Conservation (phyloP, 164 flowering plant genomes). For the Protea cynaroides region DNA sequence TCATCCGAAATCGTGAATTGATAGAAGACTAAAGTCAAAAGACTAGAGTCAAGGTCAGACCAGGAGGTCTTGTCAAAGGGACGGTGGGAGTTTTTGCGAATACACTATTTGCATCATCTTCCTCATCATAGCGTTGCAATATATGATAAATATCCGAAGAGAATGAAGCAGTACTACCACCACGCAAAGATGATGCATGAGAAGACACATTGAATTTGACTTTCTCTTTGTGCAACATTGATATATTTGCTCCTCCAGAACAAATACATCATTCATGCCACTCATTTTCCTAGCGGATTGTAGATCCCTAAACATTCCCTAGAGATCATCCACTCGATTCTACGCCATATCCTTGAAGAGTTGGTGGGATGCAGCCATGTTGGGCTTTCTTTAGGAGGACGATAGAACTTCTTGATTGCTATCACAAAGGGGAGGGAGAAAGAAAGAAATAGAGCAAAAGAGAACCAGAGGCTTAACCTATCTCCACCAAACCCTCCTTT, state of each 20-base stretch:
- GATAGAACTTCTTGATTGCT: too few relatives aligned
- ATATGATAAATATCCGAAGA: conserved; percentile 74
- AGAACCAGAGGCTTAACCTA: too few relatives aligned
- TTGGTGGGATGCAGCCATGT: conserved; percentile 77
- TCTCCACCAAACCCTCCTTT: too few relatives aligned
- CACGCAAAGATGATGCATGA: conserved; percentile 82
- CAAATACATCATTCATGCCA: conserved; percentile 50
- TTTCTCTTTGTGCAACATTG: conserved; percentile 97
- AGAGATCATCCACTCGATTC: conserved; percentile 90
- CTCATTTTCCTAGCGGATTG: conserved; percentile 93
- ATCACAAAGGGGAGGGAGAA: too few relatives aligned
- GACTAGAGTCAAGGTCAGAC: too few relatives aligned
- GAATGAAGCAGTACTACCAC: conserved; percentile 66
- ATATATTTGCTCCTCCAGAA: conserved; percentile 92
- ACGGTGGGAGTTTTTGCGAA: conserved; percentile 36
- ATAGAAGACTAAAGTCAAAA: too few relatives aligned
- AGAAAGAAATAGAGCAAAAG: too few relatives aligned
- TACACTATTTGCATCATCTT: conserved; percentile 62
- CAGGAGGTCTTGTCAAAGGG: too few relatives aligned
- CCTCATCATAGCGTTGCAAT: conserved; percentile 59
- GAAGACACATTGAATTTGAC: conserved; percentile 89
- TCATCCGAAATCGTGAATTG: too few relatives aligned
- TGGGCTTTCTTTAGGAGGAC: too few relatives aligned
- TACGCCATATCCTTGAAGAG: conserved; percentile 87
- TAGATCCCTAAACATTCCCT: conserved; percentile 79